Percentiles rank a stretch among this genome's conserved stretches.
Evolutionary conservation across 371 early-diverging fungal species (phyloP).

Genomic region (Encephalitozoon cuniculi): DNA sequence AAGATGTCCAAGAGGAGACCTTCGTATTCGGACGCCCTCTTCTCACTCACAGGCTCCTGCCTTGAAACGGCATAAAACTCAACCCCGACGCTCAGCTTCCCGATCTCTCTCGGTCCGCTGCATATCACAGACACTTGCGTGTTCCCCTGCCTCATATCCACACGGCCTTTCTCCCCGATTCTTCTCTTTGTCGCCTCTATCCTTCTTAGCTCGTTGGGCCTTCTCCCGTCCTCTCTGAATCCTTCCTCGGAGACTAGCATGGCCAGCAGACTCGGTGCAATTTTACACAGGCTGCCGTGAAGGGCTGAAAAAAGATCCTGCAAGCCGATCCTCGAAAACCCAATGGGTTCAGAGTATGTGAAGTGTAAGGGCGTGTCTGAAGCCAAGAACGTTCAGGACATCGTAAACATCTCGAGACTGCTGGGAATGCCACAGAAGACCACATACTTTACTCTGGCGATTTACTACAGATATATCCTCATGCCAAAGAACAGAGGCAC

Average conservation of each 20-base stretch:
- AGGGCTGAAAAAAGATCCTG: neutral
- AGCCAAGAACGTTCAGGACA: neutral
- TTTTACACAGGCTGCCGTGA: neutral
- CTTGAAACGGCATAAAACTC: constrained; percentile 17
- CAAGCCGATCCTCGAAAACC: neutral
- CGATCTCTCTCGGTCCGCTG: constrained; percentile 12
- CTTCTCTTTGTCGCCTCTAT: neutral
- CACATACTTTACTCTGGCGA: neutral
- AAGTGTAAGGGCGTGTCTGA: neutral
- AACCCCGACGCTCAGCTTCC: constrained; percentile 24
- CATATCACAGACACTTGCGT: constrained; percentile 6
- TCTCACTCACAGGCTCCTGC: constrained; percentile 11
- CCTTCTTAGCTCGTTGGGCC: constrained; percentile 7
- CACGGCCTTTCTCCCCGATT: neutral
- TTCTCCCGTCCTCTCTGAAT: constrained; percentile 43
- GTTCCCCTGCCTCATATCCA: constrained; percentile 14
- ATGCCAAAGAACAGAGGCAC: neutral
- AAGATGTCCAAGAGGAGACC: constrained; percentile 29
- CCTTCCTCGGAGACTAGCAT: constrained; percentile 24
- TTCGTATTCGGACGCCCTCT: constrained; percentile 9
- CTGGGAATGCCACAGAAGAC: constrained; percentile 12
- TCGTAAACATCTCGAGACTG: neutral
- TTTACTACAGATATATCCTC: neutral
- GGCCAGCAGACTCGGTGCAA: neutral
- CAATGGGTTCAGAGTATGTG: constrained; percentile 5